Conservation (phyloP, 306 rosid species). For the Crataegus laevigata region DNA sequence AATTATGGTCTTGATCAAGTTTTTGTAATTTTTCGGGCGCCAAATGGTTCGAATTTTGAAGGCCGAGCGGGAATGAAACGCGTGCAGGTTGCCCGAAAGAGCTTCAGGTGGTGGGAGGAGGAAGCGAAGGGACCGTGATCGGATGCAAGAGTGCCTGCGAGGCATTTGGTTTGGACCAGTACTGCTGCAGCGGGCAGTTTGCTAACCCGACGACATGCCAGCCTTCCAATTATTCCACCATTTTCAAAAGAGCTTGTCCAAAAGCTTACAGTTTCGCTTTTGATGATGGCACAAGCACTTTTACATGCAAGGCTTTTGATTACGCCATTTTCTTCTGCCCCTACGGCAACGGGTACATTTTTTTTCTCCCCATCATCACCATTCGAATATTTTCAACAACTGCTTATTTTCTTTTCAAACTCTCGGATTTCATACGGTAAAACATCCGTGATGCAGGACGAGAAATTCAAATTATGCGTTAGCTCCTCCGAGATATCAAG, state of each 20-base stretch:
- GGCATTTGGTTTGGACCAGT: slow-evolving; percentile 71
- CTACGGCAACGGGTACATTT: slow-evolving; percentile 28
- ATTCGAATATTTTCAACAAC: neutral
- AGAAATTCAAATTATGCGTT: slow-evolving; percentile 16
- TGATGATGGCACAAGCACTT: slow-evolving; percentile 87
- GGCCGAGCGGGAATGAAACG: slow-evolving; percentile 5
- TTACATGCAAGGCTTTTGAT: slow-evolving; percentile 77
- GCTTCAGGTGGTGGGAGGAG: slow-evolving; percentile 72
- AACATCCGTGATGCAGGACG: slow-evolving; percentile 27
- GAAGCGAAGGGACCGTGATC: slow-evolving; percentile 43
- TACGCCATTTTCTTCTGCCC: slow-evolving; percentile 79
- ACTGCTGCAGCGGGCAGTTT: slow-evolving; percentile 81
- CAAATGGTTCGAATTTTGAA: neutral
- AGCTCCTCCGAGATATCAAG: slow-evolving; percentile 28
- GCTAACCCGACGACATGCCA: slow-evolving; percentile 75
- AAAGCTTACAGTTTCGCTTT: slow-evolving; percentile 88
- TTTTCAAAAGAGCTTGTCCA: slow-evolving; percentile 88
- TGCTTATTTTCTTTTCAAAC: neutral
- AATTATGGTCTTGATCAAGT: neutral
- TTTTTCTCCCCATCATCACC: neutral
- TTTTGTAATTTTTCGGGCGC: neutral
- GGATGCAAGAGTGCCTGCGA: slow-evolving; percentile 90
- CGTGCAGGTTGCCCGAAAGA: slow-evolving; percentile 79
- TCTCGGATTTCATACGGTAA: neutral
- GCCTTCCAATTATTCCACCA: slow-evolving; percentile 64